A percentile compares a stretch with the other conserved stretches of the same genome.
These are phyloP conservation scores for Asterophora parasitica DNA, from an alignment of 768 basidiomycete species.

Conservation along the genomic window DNA sequence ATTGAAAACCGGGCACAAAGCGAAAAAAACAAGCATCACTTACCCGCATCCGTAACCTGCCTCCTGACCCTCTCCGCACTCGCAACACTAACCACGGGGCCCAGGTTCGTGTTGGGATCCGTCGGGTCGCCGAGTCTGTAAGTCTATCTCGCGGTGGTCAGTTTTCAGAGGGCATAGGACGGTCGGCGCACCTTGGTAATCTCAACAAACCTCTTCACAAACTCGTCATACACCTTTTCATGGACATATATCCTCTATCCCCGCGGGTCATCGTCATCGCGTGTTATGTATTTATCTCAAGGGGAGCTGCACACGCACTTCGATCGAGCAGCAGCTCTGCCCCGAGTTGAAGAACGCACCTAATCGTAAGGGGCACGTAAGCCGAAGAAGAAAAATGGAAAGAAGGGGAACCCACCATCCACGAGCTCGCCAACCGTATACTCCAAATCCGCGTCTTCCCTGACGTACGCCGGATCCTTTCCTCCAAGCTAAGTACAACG, in stretches of 20 bases:
- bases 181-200: conserved; percentile 55
- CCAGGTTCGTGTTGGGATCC: conserved; percentile 66
- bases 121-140: conserved; percentile 90
- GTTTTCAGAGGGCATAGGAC: not conserved
- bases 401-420: conserved; percentile 54
- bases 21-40: too few relatives aligned
- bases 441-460: conserved; percentile 77
- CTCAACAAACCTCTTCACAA: conserved; percentile 70
- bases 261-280: too few relatives aligned
- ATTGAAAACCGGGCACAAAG: too few relatives aligned
- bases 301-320: conserved; percentile 41
- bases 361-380: conserved; percentile 26
- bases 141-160: conserved; percentile 34
- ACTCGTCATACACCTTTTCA: conserved; percentile 72
- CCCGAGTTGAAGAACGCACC: conserved; percentile 97
- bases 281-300: too few relatives aligned
- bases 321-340: conserved; percentile 93
- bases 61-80: conserved; percentile 83
- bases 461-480: conserved; percentile 96
- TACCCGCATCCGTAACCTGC: conserved; percentile 82
- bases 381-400: not conserved
- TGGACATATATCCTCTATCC: conserved; percentile 89
- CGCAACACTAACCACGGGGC: conserved; percentile 88
- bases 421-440: conserved; percentile 85
- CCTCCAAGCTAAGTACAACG: conserved; percentile 68